phyloP scores from a whole-genome alignment of 495 filamentous ascomycete species.

The Penicillium turbatum region DNA sequence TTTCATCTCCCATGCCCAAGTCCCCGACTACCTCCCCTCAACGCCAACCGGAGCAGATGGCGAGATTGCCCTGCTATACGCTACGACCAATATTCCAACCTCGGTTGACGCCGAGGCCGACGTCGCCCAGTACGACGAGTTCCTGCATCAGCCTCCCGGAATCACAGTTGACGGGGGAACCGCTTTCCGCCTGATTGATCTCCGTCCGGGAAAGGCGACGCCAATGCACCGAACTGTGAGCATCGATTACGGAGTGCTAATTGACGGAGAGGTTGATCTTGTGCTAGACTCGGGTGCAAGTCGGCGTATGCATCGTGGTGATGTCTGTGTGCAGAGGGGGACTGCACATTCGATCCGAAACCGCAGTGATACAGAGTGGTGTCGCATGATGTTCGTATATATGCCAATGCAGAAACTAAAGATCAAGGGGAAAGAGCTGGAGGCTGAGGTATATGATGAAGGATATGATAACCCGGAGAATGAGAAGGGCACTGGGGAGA shows the following conservation, averaged over 20 bases:
- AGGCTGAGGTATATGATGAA: conserved; percentile 28
- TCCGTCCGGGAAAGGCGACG: conserved; percentile 61
- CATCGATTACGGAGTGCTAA: conserved; percentile 67
- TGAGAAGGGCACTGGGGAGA: background rate
- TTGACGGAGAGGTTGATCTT: conserved; percentile 71
- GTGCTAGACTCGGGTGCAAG: conserved; percentile 58
- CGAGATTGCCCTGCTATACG: conserved; percentile 37
- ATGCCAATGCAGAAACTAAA: conserved; percentile 29
- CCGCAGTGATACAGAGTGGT: conserved; percentile 45
- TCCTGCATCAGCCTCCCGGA: conserved; percentile 31
- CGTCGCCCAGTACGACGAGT: conserved; percentile 33
- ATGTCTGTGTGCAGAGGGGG: conserved; percentile 61
- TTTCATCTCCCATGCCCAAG: conserved; percentile 33
- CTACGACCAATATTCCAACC: conserved; percentile 30
- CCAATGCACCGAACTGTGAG: conserved; percentile 66
- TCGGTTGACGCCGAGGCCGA: conserved; percentile 34
- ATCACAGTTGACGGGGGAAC: conserved; percentile 34
- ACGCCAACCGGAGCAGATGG: conserved; percentile 33
- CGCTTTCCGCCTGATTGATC: conserved; percentile 52
- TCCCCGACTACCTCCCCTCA: conserved; percentile 33
- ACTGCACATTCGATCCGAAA: conserved; percentile 67
- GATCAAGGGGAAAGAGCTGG: conserved; percentile 23
- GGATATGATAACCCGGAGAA: conserved; percentile 12
- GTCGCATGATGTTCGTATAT: conserved; percentile 52
- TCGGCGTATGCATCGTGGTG: conserved; percentile 60